Evolutionary conservation across 345 rosid species (phyloP).

Genomic region (Hibiscus tridactylites): DNA sequence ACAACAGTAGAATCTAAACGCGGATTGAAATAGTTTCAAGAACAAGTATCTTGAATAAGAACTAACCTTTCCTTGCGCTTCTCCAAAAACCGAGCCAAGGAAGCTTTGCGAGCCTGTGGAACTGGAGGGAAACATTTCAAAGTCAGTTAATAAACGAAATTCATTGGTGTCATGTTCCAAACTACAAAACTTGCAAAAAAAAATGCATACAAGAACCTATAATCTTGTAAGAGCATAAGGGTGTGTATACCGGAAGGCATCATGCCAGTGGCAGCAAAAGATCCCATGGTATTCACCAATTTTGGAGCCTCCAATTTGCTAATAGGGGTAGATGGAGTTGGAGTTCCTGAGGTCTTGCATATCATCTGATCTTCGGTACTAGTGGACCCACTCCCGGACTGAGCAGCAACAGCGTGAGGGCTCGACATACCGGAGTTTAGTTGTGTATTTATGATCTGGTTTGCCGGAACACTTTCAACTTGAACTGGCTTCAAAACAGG

Average conservation of each 20-base stretch:
- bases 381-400: conserved; percentile 35
- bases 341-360: conserved; percentile 28
- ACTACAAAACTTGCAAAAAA: background rate
- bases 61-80: conserved; percentile 84
- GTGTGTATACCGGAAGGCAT: conserved; percentile 52
- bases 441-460: conserved; percentile 23
- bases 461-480: conserved; percentile 19
- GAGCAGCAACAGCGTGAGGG: conserved; percentile 38
- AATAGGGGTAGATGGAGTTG: conserved; percentile 20
- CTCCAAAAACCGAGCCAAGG: conserved; percentile 93
- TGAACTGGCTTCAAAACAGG: conserved; percentile 23
- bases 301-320: conserved; percentile 34
- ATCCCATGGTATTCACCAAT: conserved; percentile 20
- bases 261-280: conserved; percentile 27
- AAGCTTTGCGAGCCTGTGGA: conserved; percentile 92
- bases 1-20: too few species aligned
- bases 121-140: conserved; percentile 17
- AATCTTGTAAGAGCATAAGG: background rate
- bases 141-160: background rate
- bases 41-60: background rate
- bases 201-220: background rate
- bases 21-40: too few species aligned
- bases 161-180: background rate
- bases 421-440: conserved; percentile 35
- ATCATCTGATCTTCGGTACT: conserved; percentile 38